Evolutionary conservation across 371 early-diverging fungal species (phyloP).

Genomic region (Astathelohania contejeani): DNA sequence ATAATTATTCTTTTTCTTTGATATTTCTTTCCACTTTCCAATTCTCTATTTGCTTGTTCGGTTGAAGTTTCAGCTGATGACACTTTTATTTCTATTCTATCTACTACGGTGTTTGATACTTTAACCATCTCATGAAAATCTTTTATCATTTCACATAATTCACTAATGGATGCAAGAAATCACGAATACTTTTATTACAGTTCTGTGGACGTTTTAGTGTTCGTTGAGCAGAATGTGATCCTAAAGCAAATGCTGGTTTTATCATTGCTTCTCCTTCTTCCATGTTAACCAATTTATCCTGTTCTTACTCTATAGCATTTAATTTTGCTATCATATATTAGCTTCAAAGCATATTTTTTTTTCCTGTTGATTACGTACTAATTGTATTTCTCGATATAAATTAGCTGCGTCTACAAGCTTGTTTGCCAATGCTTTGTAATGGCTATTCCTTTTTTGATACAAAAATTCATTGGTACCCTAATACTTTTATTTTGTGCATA

Average conservation of each 20-base stretch:
- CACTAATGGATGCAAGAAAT: constrained; percentile 35
- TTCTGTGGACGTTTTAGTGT: constrained; percentile 37
- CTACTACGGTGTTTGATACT: constrained; percentile 31
- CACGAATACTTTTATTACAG: constrained; percentile 43
- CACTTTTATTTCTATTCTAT: constrained; percentile 39
- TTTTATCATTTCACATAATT: constrained; percentile 44
- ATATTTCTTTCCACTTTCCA: constrained; percentile 43
- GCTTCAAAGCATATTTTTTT: no score
- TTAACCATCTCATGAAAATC: constrained; percentile 47
- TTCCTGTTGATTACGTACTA: no score
- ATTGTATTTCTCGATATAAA: no score
- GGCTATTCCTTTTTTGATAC: no score
- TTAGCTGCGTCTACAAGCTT: no score
- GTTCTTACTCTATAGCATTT: constrained; percentile 48
- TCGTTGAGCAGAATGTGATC: constrained; percentile 32
- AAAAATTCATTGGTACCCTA: no score
- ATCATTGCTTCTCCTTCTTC: constrained; percentile 22
- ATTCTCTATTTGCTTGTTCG: constrained; percentile 43
- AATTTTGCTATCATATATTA: constrained; percentile 50
- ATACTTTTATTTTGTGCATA: no score
- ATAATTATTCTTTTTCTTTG: constrained; percentile 40
- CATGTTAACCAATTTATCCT: constrained; percentile 28
- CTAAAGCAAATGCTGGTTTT: constrained; percentile 42
- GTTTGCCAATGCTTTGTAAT: no score
- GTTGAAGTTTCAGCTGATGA: constrained; percentile 39